A percentile compares a stretch with the other conserved stretches of the same genome.
These are phyloP conservation scores for Gracilaria domingensis DNA, from an alignment of 23 red algal species.

Conservation along the genomic window DNA sequence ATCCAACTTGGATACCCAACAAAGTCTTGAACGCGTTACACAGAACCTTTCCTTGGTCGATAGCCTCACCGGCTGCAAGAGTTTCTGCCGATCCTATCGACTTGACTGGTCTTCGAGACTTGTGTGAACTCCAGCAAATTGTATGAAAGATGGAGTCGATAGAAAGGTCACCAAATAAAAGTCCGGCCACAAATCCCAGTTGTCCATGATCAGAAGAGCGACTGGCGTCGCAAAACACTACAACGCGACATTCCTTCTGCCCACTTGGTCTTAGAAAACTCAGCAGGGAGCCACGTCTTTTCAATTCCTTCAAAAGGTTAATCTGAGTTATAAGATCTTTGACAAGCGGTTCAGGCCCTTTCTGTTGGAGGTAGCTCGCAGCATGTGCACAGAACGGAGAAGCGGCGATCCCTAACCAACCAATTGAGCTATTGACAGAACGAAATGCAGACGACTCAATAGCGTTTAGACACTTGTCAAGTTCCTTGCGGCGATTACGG, in stretches of 20 bases:
- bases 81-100: conserved; percentile 52
- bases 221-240: conserved; percentile 37
- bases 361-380: conserved; percentile 10
- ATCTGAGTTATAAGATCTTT: conserved; percentile 32
- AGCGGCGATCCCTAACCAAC: conserved; percentile 50
- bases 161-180: conserved; percentile 31
- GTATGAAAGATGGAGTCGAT: conserved; percentile 1
- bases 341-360: neutral
- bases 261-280: too few species aligned
- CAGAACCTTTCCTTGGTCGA: conserved; percentile 35
- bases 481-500: neutral
- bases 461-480: neutral
- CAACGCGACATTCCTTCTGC: too few species aligned
- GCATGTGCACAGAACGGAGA: conserved; percentile 41
- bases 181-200: conserved; percentile 48
- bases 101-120: conserved; percentile 29
- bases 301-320: conserved; percentile 12
- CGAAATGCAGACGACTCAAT: conserved; percentile 15
- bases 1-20: conserved; percentile 16
- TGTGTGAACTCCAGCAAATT: conserved; percentile 32
- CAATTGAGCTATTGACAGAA: conserved; percentile 2
- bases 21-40: neutral
- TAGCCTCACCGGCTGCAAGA: conserved; percentile 22
- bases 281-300: neutral
- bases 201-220: conserved; percentile 16